phyloP scores from a whole-genome alignment of 805 yeast species.

The Starmera dryadoides region DNA sequence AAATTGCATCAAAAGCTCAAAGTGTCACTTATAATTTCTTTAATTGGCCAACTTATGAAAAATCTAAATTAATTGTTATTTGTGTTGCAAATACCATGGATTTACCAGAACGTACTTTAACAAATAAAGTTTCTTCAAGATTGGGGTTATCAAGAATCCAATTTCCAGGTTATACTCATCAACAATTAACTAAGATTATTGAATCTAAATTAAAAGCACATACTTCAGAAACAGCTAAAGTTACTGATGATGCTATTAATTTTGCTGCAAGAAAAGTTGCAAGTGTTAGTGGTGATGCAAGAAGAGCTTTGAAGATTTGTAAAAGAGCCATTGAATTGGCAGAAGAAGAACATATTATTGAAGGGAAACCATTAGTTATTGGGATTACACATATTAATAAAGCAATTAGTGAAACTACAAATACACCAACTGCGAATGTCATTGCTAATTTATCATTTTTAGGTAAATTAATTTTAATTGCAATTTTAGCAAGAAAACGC shows the following conservation, averaged over 20 bases:
- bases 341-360: slow-evolving; percentile 35
- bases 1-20: slow-evolving; percentile 75
- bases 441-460: slow-evolving; percentile 56
- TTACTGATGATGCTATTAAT: slow-evolving; percentile 70
- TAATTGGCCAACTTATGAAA: slow-evolving; percentile 89
- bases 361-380: slow-evolving; percentile 36
- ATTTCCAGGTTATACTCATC: slow-evolving; percentile 82
- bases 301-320: slow-evolving; percentile 85
- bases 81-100: slow-evolving; percentile 99
- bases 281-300: slow-evolving; percentile 94
- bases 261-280: slow-evolving; percentile 94
- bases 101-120: slow-evolving; percentile 79
- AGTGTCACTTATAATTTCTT: slow-evolving; percentile 90
- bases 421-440: slow-evolving; percentile 61
- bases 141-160: slow-evolving; percentile 82
- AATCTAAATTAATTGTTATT: slow-evolving; percentile 75
- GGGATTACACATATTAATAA: slow-evolving; percentile 67
- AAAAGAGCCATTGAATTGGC: slow-evolving; percentile 87
- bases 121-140: slow-evolving; percentile 87
- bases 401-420: slow-evolving; percentile 74
- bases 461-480: slow-evolving; percentile 65
- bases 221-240: slow-evolving; percentile 25
- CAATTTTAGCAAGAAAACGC: slow-evolving; percentile 54
- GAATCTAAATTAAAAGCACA: slow-evolving; percentile 54
- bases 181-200: slow-evolving; percentile 71